A percentile compares a stretch with the other conserved stretches of the same genome.
Evolutionary conservation across 2,329 filamentous ascomycete species (phyloP).

Genomic region (Trichoderma koningii): DNA sequence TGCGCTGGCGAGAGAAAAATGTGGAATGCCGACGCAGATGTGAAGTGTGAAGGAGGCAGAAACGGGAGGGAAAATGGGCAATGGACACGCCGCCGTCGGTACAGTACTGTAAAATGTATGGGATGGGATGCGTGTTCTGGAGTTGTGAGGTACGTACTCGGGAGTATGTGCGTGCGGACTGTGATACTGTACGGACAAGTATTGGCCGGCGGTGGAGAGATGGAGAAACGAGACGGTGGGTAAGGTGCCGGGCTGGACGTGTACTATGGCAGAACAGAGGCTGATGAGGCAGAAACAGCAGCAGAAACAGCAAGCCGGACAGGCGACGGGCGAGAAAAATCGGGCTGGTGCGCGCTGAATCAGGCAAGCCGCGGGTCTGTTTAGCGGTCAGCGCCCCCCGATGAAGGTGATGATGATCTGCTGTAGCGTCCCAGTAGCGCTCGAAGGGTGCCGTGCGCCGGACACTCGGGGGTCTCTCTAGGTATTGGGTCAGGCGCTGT

Average conservation of each 20-base stretch:
- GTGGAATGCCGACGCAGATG: not conserved
- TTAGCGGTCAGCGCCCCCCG: conserved; percentile 28
- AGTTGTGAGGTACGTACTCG: no score
- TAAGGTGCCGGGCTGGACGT: not conserved
- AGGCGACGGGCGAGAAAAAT: conserved; percentile 17
- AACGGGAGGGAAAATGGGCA: no score
- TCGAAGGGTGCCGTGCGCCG: not conserved
- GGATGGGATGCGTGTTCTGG: no score
- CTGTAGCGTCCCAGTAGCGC: conserved; percentile 28
- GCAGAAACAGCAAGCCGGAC: not conserved
- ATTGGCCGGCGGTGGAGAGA: conserved; percentile 4
- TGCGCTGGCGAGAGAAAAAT: conserved; percentile 13
- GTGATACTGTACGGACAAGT: no score
- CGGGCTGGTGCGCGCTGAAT: conserved; percentile 22
- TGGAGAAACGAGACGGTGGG: conserved; percentile 9
- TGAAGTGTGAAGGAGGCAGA: not conserved
- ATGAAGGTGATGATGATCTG: conserved; percentile 28
- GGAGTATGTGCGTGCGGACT: no score
- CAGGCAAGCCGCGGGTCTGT: conserved; percentile 23
- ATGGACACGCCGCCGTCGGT: not conserved
- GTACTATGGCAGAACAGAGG: not conserved
- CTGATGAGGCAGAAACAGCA: conserved; percentile 6
- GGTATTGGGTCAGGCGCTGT: not conserved
- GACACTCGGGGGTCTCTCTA: conserved; percentile 1
- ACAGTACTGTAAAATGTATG: not conserved